A percentile compares a stretch with the other conserved stretches of the same genome.
Conservation (phyloP, 169 alveolate species). For the Babesia ovis region DNA sequence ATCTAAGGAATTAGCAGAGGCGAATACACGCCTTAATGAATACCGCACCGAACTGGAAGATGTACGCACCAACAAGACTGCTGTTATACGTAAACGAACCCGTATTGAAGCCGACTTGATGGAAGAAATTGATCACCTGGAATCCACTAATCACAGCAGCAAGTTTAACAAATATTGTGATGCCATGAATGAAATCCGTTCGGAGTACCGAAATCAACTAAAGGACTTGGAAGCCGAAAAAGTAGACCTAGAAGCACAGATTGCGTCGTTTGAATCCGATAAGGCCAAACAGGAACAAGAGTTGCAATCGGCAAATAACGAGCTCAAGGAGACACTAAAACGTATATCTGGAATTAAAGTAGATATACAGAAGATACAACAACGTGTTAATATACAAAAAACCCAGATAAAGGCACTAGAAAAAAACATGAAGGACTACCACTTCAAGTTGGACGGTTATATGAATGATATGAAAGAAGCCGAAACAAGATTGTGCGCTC, state of each 20-base stretch:
- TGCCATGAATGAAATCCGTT: constrained; percentile 3
- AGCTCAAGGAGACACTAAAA: constrained; percentile 19
- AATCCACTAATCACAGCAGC: constrained; percentile 5
- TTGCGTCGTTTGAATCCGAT: constrained; percentile 13
- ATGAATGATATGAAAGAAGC: constrained; percentile 38
- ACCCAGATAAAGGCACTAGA: constrained; percentile 33
- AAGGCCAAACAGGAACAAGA: constrained; percentile 24
- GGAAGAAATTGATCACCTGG: constrained; percentile 20
- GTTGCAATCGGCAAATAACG: constrained; percentile 12
- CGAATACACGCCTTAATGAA: background rate
- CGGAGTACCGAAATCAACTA: constrained; percentile 31
- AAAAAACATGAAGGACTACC: constrained; percentile 34
- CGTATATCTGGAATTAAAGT: constrained; percentile 15
- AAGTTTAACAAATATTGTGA: constrained; percentile 22
- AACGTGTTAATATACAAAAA: constrained; percentile 29
- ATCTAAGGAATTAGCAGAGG: constrained; percentile 24
- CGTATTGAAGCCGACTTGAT: constrained; percentile 55
- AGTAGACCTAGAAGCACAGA: constrained; percentile 20
- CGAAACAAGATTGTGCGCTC: constrained; percentile 1
- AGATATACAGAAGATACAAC: constrained; percentile 32
- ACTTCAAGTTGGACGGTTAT: constrained; percentile 30
- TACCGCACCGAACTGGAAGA: constrained; percentile 11
- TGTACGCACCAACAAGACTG: constrained; percentile 20
- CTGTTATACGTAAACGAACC: constrained; percentile 33
- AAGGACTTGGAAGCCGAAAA: constrained; percentile 16